Conservation (phyloP, 1,284 basidiomycete species). For the Coniophora puteana region DNA sequence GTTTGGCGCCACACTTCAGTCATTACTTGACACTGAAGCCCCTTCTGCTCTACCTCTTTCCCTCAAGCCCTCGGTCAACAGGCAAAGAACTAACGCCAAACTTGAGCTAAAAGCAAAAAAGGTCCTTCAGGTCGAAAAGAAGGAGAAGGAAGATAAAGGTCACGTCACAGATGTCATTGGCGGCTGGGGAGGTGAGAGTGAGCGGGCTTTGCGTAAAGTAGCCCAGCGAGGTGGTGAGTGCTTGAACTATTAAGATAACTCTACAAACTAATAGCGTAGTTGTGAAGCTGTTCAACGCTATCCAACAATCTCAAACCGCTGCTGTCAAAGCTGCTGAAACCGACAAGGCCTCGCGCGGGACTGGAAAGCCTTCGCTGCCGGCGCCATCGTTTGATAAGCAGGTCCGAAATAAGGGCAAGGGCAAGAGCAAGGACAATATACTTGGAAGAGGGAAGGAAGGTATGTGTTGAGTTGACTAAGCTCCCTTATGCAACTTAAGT, state of each 20-base stretch:
- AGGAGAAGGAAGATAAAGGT: slow-evolving; percentile 72
- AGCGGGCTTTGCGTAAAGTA: slow-evolving; percentile 72
- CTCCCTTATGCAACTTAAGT: slow-evolving; percentile 9
- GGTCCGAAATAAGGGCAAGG: slow-evolving; percentile 42
- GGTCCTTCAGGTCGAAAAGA: slow-evolving; percentile 64
- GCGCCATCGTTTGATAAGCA: slow-evolving; percentile 53
- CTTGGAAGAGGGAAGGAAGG: slow-evolving; percentile 53
- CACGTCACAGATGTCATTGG: slow-evolving; percentile 74
- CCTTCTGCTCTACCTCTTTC: slow-evolving; percentile 68
- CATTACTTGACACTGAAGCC: slow-evolving; percentile 61
- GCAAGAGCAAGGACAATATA: slow-evolving; percentile 50
- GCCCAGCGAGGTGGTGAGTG: slow-evolving; percentile 76
- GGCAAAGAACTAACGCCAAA: slow-evolving; percentile 69
- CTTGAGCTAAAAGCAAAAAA: slow-evolving; percentile 68
- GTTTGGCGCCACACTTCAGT: slow-evolving; percentile 70
- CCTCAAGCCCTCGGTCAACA: slow-evolving; percentile 67
- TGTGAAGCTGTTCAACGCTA: slow-evolving; percentile 77
- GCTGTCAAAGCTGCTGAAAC: slow-evolving; percentile 49
- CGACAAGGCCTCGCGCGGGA: slow-evolving; percentile 56
- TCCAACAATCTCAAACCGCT: slow-evolving; percentile 71
- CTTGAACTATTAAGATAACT: neutral
- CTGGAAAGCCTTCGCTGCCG: slow-evolving; percentile 68
- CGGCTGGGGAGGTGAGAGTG: slow-evolving; percentile 79
- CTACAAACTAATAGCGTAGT: slow-evolving; percentile 38
- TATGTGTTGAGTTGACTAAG: slow-evolving; percentile 28